Base-by-base conservation (phyloP, 2,329 filamentous ascomycete genomes). In the Didymellaceae sp. region DNA sequence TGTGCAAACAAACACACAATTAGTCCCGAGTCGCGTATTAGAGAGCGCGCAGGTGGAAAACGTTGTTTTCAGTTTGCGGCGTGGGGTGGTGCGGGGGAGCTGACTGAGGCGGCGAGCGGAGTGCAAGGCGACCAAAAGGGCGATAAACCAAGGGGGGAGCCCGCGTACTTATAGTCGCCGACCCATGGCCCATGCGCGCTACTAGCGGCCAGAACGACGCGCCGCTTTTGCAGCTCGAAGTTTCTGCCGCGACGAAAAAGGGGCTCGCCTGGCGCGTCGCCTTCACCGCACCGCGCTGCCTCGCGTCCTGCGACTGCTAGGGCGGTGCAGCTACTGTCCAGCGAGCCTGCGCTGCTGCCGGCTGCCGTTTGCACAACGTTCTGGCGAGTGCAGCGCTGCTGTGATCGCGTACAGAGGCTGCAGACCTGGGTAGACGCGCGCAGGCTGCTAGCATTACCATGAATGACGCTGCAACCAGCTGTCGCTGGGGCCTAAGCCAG, bases 1-100 rank as follows among this genome's bases (percentile, higher is more conserved):
- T 58, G 66, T 58, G 65, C 63, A 50, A 45, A 52, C 62, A 44
- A 48, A 59, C 59, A 65, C 63, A 54, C 44, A 35, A 45, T 54
- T 37, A 33, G 41, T 63, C 60, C 51, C 49, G 55, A 52, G 51
- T 58, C 57, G 55, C 62, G 61, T 55, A 65, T 67, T 64, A 69
- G 62, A 51, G 62, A 57, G 62, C 62, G 62, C 66, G 66, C 66
- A 69, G 63, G 51, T 43, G 43, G 53, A 59, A 59, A 66, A 54
- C 58, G 16, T 48, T 47, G 44, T 57, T 57, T 63, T 66, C 56
- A 46, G 53, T 46, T 60, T 68, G 64, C 63, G 63, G 62, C 61
- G 58, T 39, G 51, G 62, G 53, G 47, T 59, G 52, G 60, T 57
- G 56, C 55, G 57, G 55, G 43, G 56, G 58, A 52, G 60, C 60